Evolutionary conservation across 2,329 filamentous ascomycete genomes (phyloP), one percentile per base, ranked within the genome.

Genomic region (Calonectria crousiana): DNA sequence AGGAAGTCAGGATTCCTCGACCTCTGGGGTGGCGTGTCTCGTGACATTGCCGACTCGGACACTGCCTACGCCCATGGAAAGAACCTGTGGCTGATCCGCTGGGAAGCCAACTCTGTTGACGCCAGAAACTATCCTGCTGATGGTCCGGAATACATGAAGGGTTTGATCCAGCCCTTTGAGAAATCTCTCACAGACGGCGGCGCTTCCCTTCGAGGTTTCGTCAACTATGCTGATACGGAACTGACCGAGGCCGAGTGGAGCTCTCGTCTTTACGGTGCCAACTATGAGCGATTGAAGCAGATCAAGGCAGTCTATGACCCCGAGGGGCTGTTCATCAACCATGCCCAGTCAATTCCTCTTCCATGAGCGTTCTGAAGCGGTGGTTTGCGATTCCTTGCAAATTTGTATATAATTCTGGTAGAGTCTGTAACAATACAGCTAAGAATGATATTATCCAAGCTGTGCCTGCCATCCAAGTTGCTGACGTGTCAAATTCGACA

Each of bases 141-240:
- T 6, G 79, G 79, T 2, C 49, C 77, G 2, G 30, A 41, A 4
- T 80, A 80, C 52, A 18, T 80, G 52, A 77, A 79, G 73, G 60
- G 72, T 0, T 58, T 78, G 1, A 79, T 78, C 13, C 73, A 80
- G 69, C 79, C 79, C 3, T 80, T 80, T 4, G 79, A 80, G 58
- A 44, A 78, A 1, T 32, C 79, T 6, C 28, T 80, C 30, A 52
- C 65, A 8, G 74, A 78, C 49, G 47, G 52, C 13, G 78, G 78
- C 4, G 71, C 77, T 34, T 26, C 74, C 3, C 78, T 80, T 20
- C 79, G 79, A 2, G 79, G 79, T 0, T 80, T 80, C 5, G 76
- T 80, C 47, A 80, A 80, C 77, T 80, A 80, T 65, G 79, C 78
- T 11, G 79, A 80, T 23, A 76, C 76, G 0, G 79, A 80, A 49